These are phyloP conservation scores for Termitomyces sp. DNA, from an alignment of 768 basidiomycete genomes.

Conservation along the genomic window DNA sequence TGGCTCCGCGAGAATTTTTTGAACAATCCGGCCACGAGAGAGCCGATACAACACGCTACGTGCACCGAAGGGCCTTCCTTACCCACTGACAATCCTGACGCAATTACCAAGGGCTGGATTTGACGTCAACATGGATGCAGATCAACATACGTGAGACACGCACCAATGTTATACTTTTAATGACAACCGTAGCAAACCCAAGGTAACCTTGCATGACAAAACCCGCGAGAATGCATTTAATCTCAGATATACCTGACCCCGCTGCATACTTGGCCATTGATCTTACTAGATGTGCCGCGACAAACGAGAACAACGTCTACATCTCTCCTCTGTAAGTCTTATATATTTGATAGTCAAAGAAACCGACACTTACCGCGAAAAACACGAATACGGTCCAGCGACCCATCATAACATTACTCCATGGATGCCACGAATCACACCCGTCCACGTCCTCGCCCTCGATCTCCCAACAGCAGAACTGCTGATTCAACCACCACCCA, in stretches of 20 bases:
- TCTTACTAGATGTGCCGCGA: slow-evolving; percentile 85
- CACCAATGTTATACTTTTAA: slow-evolving; percentile 93
- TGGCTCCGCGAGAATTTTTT: slow-evolving; percentile 82
- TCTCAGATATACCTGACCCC: slow-evolving; percentile 97
- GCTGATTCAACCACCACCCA: slow-evolving; percentile 98
- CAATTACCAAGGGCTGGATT: slow-evolving; percentile 88
- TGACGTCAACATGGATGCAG: not conserved
- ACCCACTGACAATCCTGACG: slow-evolving; percentile 94
- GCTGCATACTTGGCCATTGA: slow-evolving; percentile 93
- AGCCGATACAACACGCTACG: slow-evolving; percentile 92
- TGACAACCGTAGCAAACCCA: slow-evolving; percentile 83
- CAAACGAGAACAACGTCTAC: slow-evolving; percentile 80
- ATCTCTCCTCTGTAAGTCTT: slow-evolving; percentile 7
- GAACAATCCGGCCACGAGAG: slow-evolving; percentile 84
- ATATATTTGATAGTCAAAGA: not conserved
- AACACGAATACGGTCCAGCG: slow-evolving; percentile 85
- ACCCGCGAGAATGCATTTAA: slow-evolving; percentile 96
- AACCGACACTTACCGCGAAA: slow-evolving; percentile 69
- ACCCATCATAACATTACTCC: slow-evolving; percentile 70
- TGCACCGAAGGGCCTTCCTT: slow-evolving; percentile 99
- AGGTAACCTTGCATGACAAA: slow-evolving; percentile 97
- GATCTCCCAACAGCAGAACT: slow-evolving; percentile 98
- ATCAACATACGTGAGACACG: slow-evolving; percentile 24
- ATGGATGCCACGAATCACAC: slow-evolving; percentile 90
- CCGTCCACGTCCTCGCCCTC: slow-evolving; percentile 74